phyloP scores from a whole-genome alignment of 768 basidiomycete genomes.

The Epithele typhae region DNA sequence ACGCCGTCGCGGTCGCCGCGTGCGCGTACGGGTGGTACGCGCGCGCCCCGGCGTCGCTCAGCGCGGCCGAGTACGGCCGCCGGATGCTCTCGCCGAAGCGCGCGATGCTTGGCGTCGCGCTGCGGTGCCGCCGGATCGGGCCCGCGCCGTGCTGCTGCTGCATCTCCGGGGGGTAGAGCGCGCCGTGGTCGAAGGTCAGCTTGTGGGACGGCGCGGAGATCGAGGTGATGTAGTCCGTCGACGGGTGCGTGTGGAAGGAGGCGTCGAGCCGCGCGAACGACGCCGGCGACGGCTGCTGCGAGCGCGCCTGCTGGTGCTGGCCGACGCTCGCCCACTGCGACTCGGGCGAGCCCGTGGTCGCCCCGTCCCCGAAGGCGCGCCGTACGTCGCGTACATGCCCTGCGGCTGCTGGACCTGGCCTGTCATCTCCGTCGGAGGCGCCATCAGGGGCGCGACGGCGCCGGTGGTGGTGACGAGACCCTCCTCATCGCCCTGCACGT shows the following conservation, averaged over 20 bases:
- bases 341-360: constrained; percentile 21
- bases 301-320: constrained; percentile 16
- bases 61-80: constrained; percentile 41
- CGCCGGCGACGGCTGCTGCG: constrained; percentile 24
- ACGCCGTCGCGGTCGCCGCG: constrained; percentile 12
- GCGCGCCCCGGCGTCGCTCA: constrained; percentile 28
- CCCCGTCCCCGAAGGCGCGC: constrained; percentile 1
- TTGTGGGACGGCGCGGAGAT: constrained; percentile 70
- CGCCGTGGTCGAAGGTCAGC: constrained; percentile 55
- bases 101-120: constrained; percentile 67
- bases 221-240: constrained; percentile 34
- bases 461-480: constrained; percentile 40
- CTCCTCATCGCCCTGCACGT: constrained; percentile 55
- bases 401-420: constrained; percentile 8
- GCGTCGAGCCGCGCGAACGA: constrained; percentile 31
- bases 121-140: constrained; percentile 65
- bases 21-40: constrained; percentile 32
- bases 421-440: constrained; percentile 18
- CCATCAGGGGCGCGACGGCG: constrained; percentile 1
- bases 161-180: constrained; percentile 45
- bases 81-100: constrained; percentile 46
- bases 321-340: constrained; percentile 36
- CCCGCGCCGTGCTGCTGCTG: constrained; percentile 39
- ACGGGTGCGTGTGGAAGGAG: constrained; percentile 12
- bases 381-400: constrained; percentile 24